Base-by-base conservation (phyloP, 163 green algal genomes). In the Volvox carteri region DNA sequence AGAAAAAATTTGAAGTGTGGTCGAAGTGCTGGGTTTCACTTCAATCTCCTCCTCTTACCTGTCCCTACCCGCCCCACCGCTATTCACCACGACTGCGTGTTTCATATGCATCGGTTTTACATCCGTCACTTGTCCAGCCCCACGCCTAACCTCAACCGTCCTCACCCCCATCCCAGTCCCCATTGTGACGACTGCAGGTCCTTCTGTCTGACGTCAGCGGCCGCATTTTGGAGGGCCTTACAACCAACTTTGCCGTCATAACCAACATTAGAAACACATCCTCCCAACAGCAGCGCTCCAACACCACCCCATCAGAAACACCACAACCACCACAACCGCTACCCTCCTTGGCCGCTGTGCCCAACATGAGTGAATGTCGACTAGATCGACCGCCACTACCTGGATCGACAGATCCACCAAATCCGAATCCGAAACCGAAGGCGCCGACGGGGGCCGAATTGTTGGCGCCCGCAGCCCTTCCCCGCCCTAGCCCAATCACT, bases 161-260 rank as follows among this genome's bases (percentile, higher is more conserved):
- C 4, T 65, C 54, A 58, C 50, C 50, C 50, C 12, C 50, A 58
- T 58, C 54, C 8, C n/a, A n/a, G n/a, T n/a, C n/a, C n/a, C n/a
- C n/a, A n/a, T 65, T 19, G 19, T 12, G 25, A 23, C 28, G 54
- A 89, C 70, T 75, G 50, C 88, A 94, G 88, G 92, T 93, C 19
- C 44, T 94, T 12, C 87, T 94, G 16, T 46, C 70, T 9, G 87
- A 90, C 44, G 62, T 33, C 30, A 37, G 54, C 0, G 92, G 87
- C 1, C 48, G 33, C 21, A 77, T 94, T 3, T 25, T 92, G 16
- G 92, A 94, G 74, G 92, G 92, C 72, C 87, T 94, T 19, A 78
- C 77, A 8, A 90, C 72, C 8, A 94, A 94, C 84, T 93, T 92
- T 41, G 91, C 23, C 85, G 86, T 92, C 19, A 46, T 93, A 0